phyloP scores from a whole-genome alignment of 2,329 filamentous ascomycete species.

The Escovopsis sp. region DNA sequence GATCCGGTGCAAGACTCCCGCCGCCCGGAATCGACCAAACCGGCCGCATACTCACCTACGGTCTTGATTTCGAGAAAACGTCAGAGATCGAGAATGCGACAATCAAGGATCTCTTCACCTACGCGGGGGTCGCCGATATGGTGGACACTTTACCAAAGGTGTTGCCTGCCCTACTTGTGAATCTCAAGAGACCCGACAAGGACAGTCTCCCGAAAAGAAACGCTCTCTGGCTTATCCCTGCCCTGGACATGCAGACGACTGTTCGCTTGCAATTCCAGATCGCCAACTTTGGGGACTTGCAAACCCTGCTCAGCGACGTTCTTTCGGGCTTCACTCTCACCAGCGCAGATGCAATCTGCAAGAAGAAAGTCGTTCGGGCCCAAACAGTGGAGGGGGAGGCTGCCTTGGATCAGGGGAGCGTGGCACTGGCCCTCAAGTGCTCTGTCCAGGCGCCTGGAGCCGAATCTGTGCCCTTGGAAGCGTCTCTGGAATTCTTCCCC shows the following conservation, averaged over 20 bases:
- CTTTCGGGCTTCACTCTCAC: slow-evolving; percentile 2
- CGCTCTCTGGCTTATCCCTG: slow-evolving; percentile 4
- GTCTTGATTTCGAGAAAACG: slow-evolving; percentile 1
- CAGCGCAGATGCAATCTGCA: slow-evolving; percentile 3
- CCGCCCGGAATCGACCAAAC: slow-evolving; percentile 1
- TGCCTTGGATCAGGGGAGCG: background rate
- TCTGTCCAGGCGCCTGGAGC: background rate
- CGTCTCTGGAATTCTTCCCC: slow-evolving; percentile 1
- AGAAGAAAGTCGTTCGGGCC: slow-evolving; percentile 1
- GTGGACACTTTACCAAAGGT: background rate
- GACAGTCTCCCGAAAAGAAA: slow-evolving; percentile 1
- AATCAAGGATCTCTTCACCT: slow-evolving; percentile 1
- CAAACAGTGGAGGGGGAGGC: background rate
- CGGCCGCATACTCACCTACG: slow-evolving; percentile 1
- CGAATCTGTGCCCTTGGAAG: background rate
- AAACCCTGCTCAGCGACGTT: background rate
- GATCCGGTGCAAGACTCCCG: background rate
- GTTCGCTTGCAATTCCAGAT: slow-evolving; percentile 3
- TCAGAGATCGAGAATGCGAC: background rate
- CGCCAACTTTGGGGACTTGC: background rate
- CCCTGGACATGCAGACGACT: background rate
- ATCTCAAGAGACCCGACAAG: background rate
- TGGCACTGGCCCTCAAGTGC: slow-evolving; percentile 1
- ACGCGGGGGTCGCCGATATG: slow-evolving; percentile 1
- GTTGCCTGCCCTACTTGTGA: background rate